Evolutionary conservation across 345 rosid species (phyloP).

Genomic region (Carallia pectinifolia): DNA sequence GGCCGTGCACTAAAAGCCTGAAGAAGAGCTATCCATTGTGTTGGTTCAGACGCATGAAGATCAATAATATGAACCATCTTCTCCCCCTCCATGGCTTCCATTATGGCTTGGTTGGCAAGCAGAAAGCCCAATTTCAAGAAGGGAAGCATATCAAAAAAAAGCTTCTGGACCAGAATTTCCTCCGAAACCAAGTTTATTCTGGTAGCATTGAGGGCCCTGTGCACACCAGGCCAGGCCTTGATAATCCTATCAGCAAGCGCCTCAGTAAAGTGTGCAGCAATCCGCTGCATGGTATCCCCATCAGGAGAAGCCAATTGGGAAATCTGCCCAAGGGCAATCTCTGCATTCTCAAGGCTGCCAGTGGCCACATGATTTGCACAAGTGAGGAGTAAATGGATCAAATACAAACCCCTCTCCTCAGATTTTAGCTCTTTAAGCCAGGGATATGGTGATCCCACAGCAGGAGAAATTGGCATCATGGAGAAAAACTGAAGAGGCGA

Average conservation of each 20-base stretch:
- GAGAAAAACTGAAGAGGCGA: conserved; percentile 72
- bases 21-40: conserved; percentile 88
- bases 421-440: conserved; percentile 86
- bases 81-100: conserved; percentile 96
- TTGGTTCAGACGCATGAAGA: conserved; percentile 71
- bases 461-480: conserved; percentile 61
- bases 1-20: conserved; percentile 71
- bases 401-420: conserved; percentile 88
- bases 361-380: conserved; percentile 89
- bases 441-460: conserved; percentile 62
- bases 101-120: conserved; percentile 76
- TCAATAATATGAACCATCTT: conserved; percentile 94
- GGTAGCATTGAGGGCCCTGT: conserved; percentile 81
- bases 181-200: conserved; percentile 54
- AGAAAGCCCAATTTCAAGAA: conserved; percentile 71
- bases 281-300: conserved; percentile 96
- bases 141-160: conserved; percentile 78
- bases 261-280: conserved; percentile 85
- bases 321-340: conserved; percentile 82
- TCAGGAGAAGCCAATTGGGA: conserved; percentile 70
- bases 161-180: conserved; percentile 51
- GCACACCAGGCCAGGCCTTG: conserved; percentile 87
- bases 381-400: conserved; percentile 82
- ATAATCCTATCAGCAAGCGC: conserved; percentile 86
- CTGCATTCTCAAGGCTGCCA: conserved; percentile 78